phyloP scores from a whole-genome alignment of 75 land plant genomes.

The Pseudotsuga menziesii region DNA sequence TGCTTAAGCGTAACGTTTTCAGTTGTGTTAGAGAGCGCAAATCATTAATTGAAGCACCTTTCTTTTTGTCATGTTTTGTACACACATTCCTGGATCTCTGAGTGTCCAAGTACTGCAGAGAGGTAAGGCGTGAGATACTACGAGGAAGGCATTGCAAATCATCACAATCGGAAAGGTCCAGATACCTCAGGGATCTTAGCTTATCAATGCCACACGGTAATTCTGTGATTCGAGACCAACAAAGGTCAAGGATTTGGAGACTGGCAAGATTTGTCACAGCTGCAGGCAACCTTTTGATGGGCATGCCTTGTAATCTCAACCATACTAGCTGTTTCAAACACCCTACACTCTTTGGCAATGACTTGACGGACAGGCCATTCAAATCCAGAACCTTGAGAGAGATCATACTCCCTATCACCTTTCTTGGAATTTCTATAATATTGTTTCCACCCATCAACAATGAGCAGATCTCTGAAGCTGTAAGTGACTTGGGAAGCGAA shows the following conservation, averaged over 20 bases:
- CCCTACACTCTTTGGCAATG: neutral
- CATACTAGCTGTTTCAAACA: neutral
- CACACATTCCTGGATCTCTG: neutral
- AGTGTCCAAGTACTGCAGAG: neutral
- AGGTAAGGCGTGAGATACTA: neutral
- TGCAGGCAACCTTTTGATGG: neutral
- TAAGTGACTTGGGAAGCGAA: neutral
- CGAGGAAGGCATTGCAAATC: neutral
- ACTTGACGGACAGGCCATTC: neutral
- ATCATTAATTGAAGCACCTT: neutral
- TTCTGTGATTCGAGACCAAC: neutral
- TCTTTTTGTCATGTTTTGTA: neutral
- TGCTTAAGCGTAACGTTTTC: neutral
- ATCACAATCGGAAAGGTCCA: neutral
- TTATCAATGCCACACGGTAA: neutral
- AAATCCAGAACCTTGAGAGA: neutral
- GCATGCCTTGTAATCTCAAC: neutral
- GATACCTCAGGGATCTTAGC: neutral
- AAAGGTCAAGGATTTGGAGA: conserved; percentile 1
- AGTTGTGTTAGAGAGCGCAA: neutral
- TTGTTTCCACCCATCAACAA: neutral
- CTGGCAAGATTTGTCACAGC: neutral
- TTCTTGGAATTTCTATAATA: neutral
- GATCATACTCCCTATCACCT: neutral
- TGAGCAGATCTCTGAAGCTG: neutral